Conservation (phyloP, 2,329 filamentous ascomycete genomes). For the Fusarium sacchari region DNA sequence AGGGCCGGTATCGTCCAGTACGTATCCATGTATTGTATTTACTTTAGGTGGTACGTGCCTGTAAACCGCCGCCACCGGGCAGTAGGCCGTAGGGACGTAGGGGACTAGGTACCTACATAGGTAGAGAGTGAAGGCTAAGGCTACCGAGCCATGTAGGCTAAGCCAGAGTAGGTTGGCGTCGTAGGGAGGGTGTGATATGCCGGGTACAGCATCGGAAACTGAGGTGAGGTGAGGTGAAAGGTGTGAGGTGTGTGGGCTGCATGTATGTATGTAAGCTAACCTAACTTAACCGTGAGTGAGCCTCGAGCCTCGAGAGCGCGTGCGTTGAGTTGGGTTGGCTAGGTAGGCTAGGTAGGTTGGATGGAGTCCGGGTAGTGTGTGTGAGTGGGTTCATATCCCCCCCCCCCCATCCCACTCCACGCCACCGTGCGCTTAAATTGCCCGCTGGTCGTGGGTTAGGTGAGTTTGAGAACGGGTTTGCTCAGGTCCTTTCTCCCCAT, state of each 20-base stretch:
- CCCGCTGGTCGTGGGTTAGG: slow-evolving; percentile 53
- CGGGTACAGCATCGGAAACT: slow-evolving; percentile 33
- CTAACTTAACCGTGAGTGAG: not conserved
- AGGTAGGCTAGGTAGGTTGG: too few species aligned
- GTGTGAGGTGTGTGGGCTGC: not conserved
- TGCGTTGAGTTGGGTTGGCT: slow-evolving; percentile 23
- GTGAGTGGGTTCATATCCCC: slow-evolving; percentile 42
- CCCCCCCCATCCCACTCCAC: slow-evolving; percentile 21
- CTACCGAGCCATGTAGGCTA: not conserved
- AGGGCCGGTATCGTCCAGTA: slow-evolving; percentile 6
- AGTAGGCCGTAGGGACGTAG: not conserved
- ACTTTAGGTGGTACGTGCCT: slow-evolving; percentile 17
- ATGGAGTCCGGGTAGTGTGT: slow-evolving; percentile 13
- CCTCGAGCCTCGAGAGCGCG: slow-evolving; percentile 18
- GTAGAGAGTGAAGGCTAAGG: not conserved
- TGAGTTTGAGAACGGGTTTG: slow-evolving; percentile 51
- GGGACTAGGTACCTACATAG: not conserved
- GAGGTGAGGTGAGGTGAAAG: slow-evolving; percentile 10
- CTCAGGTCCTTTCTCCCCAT: slow-evolving; percentile 54
- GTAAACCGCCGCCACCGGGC: slow-evolving; percentile 20
- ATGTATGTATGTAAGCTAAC: slow-evolving; percentile 5
- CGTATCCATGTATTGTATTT: too few species aligned
- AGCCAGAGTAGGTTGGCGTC: not conserved
- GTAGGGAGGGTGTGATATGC: slow-evolving; percentile 28
- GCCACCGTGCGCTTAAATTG: slow-evolving; percentile 26